Evolutionary conservation across 1,284 basidiomycete genomes (phyloP).

Genomic region (Moesziomyces sp.): DNA sequence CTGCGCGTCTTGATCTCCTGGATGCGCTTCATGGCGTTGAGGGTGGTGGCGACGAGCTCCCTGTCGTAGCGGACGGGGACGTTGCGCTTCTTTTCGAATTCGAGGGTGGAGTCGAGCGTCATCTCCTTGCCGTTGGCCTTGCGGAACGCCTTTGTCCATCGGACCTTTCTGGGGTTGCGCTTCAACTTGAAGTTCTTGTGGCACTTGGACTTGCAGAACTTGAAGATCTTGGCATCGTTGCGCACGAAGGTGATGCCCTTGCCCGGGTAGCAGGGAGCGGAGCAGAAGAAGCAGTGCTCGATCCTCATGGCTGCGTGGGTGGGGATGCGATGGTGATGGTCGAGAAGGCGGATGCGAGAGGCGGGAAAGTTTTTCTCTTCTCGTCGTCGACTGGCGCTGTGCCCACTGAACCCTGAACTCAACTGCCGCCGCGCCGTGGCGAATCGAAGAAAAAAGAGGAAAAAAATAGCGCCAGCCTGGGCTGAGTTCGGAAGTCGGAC

Average conservation of each 20-base stretch:
- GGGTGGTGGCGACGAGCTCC: slow-evolving; percentile 90
- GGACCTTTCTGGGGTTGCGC: slow-evolving; percentile 97
- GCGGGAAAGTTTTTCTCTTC: too few species aligned
- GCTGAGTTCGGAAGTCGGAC: too few species aligned
- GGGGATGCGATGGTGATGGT: not conserved
- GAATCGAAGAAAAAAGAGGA: too few species aligned
- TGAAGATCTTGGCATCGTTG: slow-evolving; percentile 65
- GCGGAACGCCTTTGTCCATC: slow-evolving; percentile 99
- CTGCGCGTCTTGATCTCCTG: slow-evolving; percentile 90
- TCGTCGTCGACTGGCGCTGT: too few species aligned
- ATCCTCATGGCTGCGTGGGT: slow-evolving; percentile 63
- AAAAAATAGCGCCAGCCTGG: too few species aligned
- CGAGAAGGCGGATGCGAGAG: too few species aligned
- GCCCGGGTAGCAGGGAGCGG: slow-evolving; percentile 91
- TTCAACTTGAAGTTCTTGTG: slow-evolving; percentile 83
- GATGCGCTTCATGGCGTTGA: slow-evolving; percentile 95
- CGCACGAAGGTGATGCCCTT: slow-evolving; percentile 72
- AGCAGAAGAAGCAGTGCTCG: slow-evolving; percentile 75
- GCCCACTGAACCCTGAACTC: too few species aligned
- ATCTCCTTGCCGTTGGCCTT: slow-evolving; percentile 99
- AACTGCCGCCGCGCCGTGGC: too few species aligned
- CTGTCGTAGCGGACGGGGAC: slow-evolving; percentile 97
- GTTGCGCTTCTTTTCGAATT: slow-evolving; percentile 99
- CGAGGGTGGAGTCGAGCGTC: slow-evolving; percentile 98
- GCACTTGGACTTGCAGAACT: slow-evolving; percentile 67